phyloP scores from a whole-genome alignment of 139 green algal genomes.

The Gonium pectorale region DNA sequence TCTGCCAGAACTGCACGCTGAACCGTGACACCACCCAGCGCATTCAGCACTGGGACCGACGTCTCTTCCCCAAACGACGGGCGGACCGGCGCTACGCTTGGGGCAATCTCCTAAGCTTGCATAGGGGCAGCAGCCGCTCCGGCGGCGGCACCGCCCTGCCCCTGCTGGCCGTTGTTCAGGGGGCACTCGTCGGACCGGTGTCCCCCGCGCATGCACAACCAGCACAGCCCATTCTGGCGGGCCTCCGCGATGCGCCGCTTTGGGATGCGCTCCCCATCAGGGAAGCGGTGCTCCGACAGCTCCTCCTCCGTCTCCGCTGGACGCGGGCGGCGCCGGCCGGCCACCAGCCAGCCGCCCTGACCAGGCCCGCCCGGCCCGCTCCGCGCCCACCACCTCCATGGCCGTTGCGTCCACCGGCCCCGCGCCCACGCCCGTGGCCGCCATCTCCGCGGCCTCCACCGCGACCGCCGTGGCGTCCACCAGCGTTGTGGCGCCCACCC shows the following conservation, averaged over 20 bases:
- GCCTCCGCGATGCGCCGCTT: not conserved
- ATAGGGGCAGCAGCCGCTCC: not conserved
- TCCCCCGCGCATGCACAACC: not conserved
- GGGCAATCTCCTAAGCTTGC: not conserved
- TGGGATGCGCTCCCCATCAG: not conserved
- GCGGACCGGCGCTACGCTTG: not conserved
- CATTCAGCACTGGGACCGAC: not conserved
- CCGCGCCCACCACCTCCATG: slow-evolving; percentile 31
- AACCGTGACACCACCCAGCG: not conserved
- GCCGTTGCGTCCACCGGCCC: slow-evolving; percentile 50
- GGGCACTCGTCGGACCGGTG: too few species aligned
- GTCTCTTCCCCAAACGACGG: not conserved
- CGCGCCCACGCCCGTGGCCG: slow-evolving; percentile 44
- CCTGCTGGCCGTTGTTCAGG: not conserved
- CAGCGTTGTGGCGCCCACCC: not conserved
- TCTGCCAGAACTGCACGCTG: not conserved
- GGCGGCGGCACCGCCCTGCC: not conserved
- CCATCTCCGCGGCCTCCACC: not conserved
- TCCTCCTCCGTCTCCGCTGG: not conserved
- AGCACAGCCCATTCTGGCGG: not conserved
- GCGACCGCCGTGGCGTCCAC: not conserved
- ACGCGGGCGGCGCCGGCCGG: not conserved
- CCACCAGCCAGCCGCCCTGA: not conserved
- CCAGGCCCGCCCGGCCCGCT: slow-evolving; percentile 45
- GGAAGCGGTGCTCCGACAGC: not conserved